Percentiles rank a stretch among this genome's conserved stretches.
Conservation (phyloP, 2,329 filamentous ascomycete genomes). For the Elsinoe fawcettii region DNA sequence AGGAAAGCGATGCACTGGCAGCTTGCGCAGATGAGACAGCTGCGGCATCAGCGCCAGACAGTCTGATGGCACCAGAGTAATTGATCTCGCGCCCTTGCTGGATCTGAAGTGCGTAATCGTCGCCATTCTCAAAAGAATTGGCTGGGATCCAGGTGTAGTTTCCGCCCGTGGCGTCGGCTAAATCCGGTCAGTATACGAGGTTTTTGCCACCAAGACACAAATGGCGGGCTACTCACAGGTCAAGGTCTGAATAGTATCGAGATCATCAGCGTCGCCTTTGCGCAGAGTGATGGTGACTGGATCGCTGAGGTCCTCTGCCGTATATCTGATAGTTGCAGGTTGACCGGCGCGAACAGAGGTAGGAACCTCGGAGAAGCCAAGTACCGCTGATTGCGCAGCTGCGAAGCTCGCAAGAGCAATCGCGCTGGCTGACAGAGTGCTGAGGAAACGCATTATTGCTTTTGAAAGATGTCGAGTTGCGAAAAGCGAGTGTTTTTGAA, state of each 20-base stretch:
- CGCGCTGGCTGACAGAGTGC: conserved; percentile 40
- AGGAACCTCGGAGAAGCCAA: conserved; percentile 48
- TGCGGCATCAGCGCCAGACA: conserved; percentile 33
- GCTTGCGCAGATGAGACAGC: conserved; percentile 22
- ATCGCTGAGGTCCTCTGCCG: conserved; percentile 27
- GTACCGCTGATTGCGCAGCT: conserved; percentile 38
- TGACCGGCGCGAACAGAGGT: conserved; percentile 42
- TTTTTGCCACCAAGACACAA: not conserved
- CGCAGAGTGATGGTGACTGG: conserved; percentile 50
- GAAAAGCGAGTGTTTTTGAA: not conserved
- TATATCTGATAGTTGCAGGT: conserved; percentile 32
- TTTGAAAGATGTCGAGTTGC: not conserved
- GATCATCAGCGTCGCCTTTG: conserved; percentile 43
- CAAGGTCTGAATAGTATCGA: conserved; percentile 42
- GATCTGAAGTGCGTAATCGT: conserved; percentile 54
- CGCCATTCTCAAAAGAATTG: conserved; percentile 34
- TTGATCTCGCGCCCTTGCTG: conserved; percentile 45
- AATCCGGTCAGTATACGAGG: not conserved
- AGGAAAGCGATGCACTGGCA: conserved; percentile 28
- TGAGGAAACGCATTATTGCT: conserved; percentile 32
- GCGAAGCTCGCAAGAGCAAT: conserved; percentile 37
- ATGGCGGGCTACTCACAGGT: conserved; percentile 35
- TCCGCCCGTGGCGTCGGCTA: conserved; percentile 38
- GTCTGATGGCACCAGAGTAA: conserved; percentile 47
- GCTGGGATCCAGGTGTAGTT: conserved; percentile 46